Evolutionary conservation across 2,329 filamentous ascomycete genomes (phyloP), one percentile per base, ranked within the genome.

Genomic region (Cytospora schulzeri): DNA sequence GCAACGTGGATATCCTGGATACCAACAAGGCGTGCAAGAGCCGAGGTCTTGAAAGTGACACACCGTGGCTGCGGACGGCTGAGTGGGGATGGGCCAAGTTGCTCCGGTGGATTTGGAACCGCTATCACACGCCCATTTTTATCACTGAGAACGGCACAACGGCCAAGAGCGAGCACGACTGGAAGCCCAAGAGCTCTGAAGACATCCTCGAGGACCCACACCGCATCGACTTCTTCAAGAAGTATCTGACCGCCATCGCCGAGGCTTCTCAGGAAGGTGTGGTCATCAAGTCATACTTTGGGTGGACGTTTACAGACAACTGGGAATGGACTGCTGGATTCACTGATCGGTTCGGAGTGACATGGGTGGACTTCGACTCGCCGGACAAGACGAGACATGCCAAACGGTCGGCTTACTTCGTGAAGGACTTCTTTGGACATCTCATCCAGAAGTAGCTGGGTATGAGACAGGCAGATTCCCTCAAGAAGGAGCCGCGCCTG

Each of bases 311-410:
- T 51, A 75, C 74, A 0, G 77, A 79, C 60, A 79, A 79, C n/a
- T 79, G 77, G 76, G 75, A 80, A 65, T 80, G 78, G 78, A 74
- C 77, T n/a, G 76, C 75, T 1, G 78, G 78, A 0, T 79, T 71
- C 60, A 75, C 73, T 0, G 76, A 78, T 63, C 69, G 77, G 1
- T 79, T 80, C 50, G 77, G 78, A 0, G 73, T 73, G 11, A 77
- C 75, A 0, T 80, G 76, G 76, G 71, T 79, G 6, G 77, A 80
- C 61, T 79, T 76, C 60, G 71, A 76, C 26, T 74, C 71, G 14
- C 68, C 69, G 0, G 71, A 75, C 38, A 76, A 74, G 67, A 76
- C 72, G 59, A 69, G 76, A 56, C 76, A 74, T 66, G 71, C 76
- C 1, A 77, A 77, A 67, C 64, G 70, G 29, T 75, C 73, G 4